phyloP scores from a whole-genome alignment of 352 stramenopile genomes.

The Pythium dissotocum region DNA sequence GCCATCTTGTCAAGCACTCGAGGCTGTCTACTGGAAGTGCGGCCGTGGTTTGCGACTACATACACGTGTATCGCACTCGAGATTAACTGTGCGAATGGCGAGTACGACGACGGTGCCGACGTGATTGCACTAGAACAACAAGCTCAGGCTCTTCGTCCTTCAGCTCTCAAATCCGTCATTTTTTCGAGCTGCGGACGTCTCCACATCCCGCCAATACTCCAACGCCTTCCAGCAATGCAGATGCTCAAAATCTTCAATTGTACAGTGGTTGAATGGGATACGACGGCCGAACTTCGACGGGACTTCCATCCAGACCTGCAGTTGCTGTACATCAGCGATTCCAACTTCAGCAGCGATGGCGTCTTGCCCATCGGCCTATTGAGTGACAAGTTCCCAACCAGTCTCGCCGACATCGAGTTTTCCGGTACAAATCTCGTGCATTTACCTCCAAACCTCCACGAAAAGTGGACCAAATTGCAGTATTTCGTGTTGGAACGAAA shows the following conservation, averaged over 20 bases:
- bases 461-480: conserved; percentile 10
- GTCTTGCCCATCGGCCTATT: conserved; percentile 11
- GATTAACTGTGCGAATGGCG: conserved; percentile 19
- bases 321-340: conserved; percentile 16
- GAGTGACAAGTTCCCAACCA: neutral
- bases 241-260: conserved; percentile 31
- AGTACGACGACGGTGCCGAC: conserved; percentile 2
- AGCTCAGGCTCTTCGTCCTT: neutral
- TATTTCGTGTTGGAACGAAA: conserved; percentile 22
- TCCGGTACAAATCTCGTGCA: conserved; percentile 15
- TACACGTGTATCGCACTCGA: conserved; percentile 21
- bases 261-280: conserved; percentile 26
- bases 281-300: conserved; percentile 9
- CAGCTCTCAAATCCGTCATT: conserved; percentile 10
- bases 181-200: conserved; percentile 28
- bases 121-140: neutral
- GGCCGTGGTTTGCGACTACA: conserved; percentile 21
- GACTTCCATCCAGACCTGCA: conserved; percentile 13
- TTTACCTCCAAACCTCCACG: conserved; percentile 6
- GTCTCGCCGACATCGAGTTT: conserved; percentile 19
- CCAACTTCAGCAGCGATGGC: conserved; percentile 5
- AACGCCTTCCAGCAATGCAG: conserved; percentile 7
- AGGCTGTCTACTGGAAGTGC: conserved; percentile 19
- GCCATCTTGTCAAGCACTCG: neutral
- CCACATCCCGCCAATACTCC: conserved; percentile 16